Evolutionary conservation across 176 grass and related monocot species (phyloP).

Genomic region (Carex kokanica): DNA sequence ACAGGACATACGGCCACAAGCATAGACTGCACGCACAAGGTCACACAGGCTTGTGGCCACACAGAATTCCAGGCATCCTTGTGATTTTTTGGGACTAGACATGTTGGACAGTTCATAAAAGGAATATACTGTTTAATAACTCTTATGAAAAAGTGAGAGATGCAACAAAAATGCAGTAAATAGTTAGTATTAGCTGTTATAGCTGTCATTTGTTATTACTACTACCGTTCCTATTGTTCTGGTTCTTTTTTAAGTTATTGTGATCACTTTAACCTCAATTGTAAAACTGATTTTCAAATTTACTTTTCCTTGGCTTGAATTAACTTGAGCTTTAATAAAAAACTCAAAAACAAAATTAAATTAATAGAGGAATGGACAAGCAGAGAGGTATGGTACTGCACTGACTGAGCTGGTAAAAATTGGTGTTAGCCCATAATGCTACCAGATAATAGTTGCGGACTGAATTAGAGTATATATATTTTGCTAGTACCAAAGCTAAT

Average conservation of each 20-base stretch:
- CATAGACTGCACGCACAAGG: background rate
- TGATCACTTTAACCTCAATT: background rate
- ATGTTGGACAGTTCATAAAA: background rate
- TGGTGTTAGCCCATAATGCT: background rate
- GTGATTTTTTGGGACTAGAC: background rate
- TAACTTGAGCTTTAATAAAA: background rate
- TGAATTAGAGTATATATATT: background rate
- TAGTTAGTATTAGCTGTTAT: background rate
- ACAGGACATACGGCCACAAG: background rate
- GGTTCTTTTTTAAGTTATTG: background rate
- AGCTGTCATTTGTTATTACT: background rate
- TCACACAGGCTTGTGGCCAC: slow-evolving; percentile 2
- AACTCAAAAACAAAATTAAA: background rate
- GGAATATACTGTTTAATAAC: background rate
- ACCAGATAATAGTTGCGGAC: background rate
- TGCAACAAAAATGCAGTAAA: background rate
- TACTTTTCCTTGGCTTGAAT: background rate
- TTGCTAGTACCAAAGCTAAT: background rate
- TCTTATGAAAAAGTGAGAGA: background rate
- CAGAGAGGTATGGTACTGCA: background rate
- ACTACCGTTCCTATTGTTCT: background rate
- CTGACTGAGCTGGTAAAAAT: background rate
- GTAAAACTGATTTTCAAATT: background rate
- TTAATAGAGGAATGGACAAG: too few relatives aligned
- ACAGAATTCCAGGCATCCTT: background rate